Base-by-base conservation (phyloP, 805 yeast species). In the Wickerhamiella qilinensis region DNA sequence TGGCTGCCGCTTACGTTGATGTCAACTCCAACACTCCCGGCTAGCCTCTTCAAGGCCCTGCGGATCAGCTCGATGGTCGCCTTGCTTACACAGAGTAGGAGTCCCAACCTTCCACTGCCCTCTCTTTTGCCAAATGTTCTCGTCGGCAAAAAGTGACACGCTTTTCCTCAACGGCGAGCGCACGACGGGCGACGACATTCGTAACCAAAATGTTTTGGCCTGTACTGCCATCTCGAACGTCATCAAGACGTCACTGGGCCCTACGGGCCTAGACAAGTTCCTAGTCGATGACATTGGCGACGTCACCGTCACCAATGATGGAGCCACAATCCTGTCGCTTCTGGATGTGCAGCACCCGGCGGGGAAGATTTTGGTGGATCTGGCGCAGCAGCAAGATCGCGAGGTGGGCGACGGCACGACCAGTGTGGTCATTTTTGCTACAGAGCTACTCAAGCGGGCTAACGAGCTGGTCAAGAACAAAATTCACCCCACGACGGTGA, bases 391-490 rank as follows among this genome's bases (percentile, higher is more conserved):
- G 60, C 99, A 91, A 65, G 99, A 91, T 59, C 74, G 94, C 53
- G 99, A 91, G 62, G 95, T 91, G 38, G 98, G 96, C 44, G 97
- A 86, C 55, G 97, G 97, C 50, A 86, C 99, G 33, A 91, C 99
- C 0, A 81, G 94, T 14, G 98, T 91, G 37, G 98, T 91, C 30
- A 85, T 91, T 45, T 77, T 93, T 56, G 97, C 98, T 19, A 71
- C 93, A 27, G 99, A 91, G 62, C 64, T 91, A 40, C 67, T 91
- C 53, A 81, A 81, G 53, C 72, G 94, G 46, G 98, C 98, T 30
- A 84, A 85, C 59, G 95, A 86, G 50, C 67, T 91, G 46, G 96
- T 91, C 36, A 80, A 79, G 55, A 83, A 83, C 62, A 83, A 84
- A 56, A 80, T 93, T 46, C 98, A 93, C 61, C 99, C 99, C 35